Evolutionary conservation across 306 rosid species (phyloP).

Genomic region (Citrullus colocynthis): DNA sequence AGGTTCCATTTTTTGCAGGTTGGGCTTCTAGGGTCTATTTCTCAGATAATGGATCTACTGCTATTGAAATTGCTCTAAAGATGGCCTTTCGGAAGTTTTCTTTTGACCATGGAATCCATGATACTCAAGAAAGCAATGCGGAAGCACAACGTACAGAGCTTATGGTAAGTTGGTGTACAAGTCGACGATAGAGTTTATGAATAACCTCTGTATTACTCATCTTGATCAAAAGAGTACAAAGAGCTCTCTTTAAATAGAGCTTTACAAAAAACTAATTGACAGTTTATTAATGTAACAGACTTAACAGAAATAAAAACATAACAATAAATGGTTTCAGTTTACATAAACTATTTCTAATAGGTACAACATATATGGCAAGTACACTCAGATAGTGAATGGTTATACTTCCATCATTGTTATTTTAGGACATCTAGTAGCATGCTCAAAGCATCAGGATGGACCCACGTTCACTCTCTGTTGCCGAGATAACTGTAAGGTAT

Average conservation of each 20-base stretch:
- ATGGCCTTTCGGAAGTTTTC: conserved; percentile 96
- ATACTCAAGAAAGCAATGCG: conserved; percentile 23
- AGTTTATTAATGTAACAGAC: neutral
- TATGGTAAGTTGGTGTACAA: conserved; percentile 31
- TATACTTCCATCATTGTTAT: neutral
- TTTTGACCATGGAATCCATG: conserved; percentile 48
- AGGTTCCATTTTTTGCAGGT: conserved; percentile 28
- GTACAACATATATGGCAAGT: neutral
- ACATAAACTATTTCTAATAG: neutral
- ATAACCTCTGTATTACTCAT: neutral
- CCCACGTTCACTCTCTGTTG: neutral
- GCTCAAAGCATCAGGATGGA: neutral
- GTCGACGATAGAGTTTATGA: neutral
- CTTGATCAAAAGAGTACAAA: neutral
- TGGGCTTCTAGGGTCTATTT: conserved; percentile 89
- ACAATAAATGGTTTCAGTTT: neutral
- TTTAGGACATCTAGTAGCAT: neutral
- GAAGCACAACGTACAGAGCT: conserved; percentile 39
- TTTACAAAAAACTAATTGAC: neutral
- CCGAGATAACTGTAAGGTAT: neutral
- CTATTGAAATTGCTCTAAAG: conserved; percentile 93
- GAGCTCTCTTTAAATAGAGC: neutral
- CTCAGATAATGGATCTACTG: conserved; percentile 95
- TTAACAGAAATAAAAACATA: neutral
- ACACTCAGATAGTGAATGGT: neutral